phyloP scores from a whole-genome alignment of 192 early-diverging fungal genomes.

The Linnemannia zychae region DNA sequence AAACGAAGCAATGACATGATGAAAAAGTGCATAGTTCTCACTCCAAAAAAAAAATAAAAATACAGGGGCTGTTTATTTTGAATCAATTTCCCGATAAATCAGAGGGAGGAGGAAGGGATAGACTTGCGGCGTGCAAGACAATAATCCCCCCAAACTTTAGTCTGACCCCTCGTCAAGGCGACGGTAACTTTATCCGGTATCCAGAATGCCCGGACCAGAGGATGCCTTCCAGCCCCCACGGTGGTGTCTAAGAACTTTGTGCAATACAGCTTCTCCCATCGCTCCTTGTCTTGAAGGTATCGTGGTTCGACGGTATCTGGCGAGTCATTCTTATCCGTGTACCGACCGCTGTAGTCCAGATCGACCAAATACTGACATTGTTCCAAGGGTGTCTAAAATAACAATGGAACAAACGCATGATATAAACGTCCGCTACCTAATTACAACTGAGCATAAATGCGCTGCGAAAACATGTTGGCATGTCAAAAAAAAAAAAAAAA shows the following conservation, averaged over 20 bases:
- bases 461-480: too few species aligned
- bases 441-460: neutral
- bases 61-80: too few species aligned
- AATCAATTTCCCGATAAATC: too few species aligned
- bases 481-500: too few species aligned
- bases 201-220: conserved; percentile 69
- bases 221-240: conserved; percentile 54
- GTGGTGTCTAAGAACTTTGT: conserved; percentile 73
- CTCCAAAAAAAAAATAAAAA: too few species aligned
- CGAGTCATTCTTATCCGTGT: neutral
- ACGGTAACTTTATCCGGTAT: conserved; percentile 57
- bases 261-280: conserved; percentile 74
- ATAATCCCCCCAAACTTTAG: conserved; percentile 71
- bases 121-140: conserved; percentile 61
- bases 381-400: conserved; percentile 38
- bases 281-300: conserved; percentile 65
- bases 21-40: too few species aligned
- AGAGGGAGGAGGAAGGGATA: neutral
- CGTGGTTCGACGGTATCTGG: conserved; percentile 56
- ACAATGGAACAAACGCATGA: neutral
- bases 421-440: neutral
- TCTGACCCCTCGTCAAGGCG: conserved; percentile 54
- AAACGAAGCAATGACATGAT: too few species aligned
- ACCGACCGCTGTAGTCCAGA: conserved; percentile 48
- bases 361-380: conserved; percentile 52